Conservation (phyloP, 345 rosid genomes). For the Xanthoceras sorbifolium region DNA sequence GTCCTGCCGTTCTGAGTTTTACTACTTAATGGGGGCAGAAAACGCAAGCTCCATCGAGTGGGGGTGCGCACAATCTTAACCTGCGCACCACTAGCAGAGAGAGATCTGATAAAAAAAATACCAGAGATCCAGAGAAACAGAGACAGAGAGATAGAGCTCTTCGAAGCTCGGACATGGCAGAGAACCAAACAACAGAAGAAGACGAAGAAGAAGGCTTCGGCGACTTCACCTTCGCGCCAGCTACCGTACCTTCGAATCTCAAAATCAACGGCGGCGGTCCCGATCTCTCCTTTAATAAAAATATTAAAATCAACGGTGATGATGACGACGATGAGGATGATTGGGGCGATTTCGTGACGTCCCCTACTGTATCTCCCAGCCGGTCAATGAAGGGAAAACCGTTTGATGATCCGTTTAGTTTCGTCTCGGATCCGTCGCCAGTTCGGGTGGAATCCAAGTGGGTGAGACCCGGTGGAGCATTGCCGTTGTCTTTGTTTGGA, state of each 20-base stretch:
- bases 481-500: slow-evolving; percentile 90
- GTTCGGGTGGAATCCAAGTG: slow-evolving; percentile 41
- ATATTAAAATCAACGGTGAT: slow-evolving; percentile 27
- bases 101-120: neutral
- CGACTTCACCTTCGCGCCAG: slow-evolving; percentile 43
- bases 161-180: neutral
- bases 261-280: slow-evolving; percentile 34
- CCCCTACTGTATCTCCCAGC: slow-evolving; percentile 27
- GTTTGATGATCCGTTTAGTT: slow-evolving; percentile 14
- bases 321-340: slow-evolving; percentile 46
- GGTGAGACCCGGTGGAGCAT: slow-evolving; percentile 57
- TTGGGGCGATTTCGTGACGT: slow-evolving; percentile 79
- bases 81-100: slow-evolving; percentile 27
- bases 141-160: neutral
- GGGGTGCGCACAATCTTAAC: slow-evolving; percentile 11
- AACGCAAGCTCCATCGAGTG: neutral
- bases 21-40: too few relatives aligned
- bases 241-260: slow-evolving; percentile 11
- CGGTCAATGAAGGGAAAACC: slow-evolving; percentile 29
- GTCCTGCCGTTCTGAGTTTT: too few relatives aligned
- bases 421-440: slow-evolving; percentile 25
- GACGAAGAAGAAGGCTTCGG: slow-evolving; percentile 57
- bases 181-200: slow-evolving; percentile 23
- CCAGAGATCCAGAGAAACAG: neutral
- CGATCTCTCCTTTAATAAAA: slow-evolving; percentile 25